Base-by-base conservation (phyloP, 495 filamentous ascomycete genomes). In the Umbilicaria muhlenbergii region DNA sequence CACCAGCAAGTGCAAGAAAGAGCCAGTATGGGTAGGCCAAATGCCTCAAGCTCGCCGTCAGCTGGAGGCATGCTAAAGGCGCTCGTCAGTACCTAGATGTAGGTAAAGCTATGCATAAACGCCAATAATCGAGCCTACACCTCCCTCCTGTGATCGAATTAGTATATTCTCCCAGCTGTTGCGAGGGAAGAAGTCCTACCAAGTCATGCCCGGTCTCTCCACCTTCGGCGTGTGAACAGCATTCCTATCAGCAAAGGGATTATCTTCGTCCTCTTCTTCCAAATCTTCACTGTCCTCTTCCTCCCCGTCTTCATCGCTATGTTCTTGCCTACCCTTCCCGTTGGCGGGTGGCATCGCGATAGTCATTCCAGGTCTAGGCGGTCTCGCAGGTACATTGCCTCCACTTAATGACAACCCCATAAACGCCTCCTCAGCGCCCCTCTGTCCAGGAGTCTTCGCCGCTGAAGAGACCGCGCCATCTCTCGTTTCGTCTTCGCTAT, bases 241-340 rank as follows among this genome's bases (percentile, higher is more conserved):
- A 61, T 87, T 85, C 10, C 69, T 67, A 56, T 89, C 82, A 13
- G 79, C 80, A 52, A 89, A 89, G 3, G 83, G 83, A 57, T 88
- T 74, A 51, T 86, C 69, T 47, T 80, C 76, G 35, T 81, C 76
- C 38, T 78, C 75, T 3, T 74, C 75, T 15, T 66, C 65, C 17
- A 67, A 55, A 8, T 71, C 64, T 19, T 68, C 62, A 11, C 58
- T 57, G 35, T 69, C 68, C 19, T 67, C 56, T 19, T 77, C 75
- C 12, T 69, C 69, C 16, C 64, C 62, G 17, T 57, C 57, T 5
- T 58, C 56, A 15, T 53, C 12, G 45, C 45, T 17, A 37, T 38
- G 39, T 50, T 56, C 38, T 46, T 7, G 8, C 42, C 39, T 38
- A 11, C 37, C 39, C 36, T 48, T 47, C 3, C 52, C 52, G 17